Evolutionary conservation across 2,329 filamentous ascomycete species (phyloP), one percentile per base, ranked within the genome.

Genomic region (Fusarium sororula): DNA sequence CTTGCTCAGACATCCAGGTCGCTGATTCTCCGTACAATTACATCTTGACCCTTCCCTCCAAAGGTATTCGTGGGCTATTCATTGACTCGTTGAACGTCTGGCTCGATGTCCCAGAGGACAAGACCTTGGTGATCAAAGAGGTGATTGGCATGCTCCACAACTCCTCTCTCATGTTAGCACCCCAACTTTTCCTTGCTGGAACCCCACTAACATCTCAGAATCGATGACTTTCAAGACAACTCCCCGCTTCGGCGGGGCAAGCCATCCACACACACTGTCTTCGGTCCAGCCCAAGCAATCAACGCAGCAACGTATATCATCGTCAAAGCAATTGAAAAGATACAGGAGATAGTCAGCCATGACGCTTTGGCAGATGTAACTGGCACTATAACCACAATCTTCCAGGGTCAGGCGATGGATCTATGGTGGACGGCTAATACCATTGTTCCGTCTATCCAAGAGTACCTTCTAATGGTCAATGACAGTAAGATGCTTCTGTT

Each of bases 141-240:
- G 35, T 69, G 1, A 53, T 50, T 2, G 26, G 18, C 17, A 69
- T 54, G 32, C 63, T 69, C 1, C 66, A 69, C 1, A 42, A 55
- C 10, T 67, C 66, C 1, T 69, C 66, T 3, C 66, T 69, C 4
- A 69, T 69, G 55, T 67, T 3, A 6, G 56, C 30, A 7, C 10
- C 5, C 22, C 14, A 13, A 9, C 5, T 3, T 7, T 0, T 3
- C 15, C 2, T 7, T 17, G 3, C 3, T 22, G 0, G 3, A 20
- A 1, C n/a, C 3, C 11, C 10, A 1, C 8, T 63, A 1, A 63
- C 3, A 7, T 4, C 22, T 12, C 5, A 68, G 66, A 35, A 39
- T 69, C 9, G 66, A 69, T 41, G 66, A 69, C 15, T 56, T 69
- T 11, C 48, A 69, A 15, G 66, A 69, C 2, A 20, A 47, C 8